Evolutionary conservation across 2,329 filamentous ascomycete species (phyloP).

Genomic region (Biscogniauxia marginata): DNA sequence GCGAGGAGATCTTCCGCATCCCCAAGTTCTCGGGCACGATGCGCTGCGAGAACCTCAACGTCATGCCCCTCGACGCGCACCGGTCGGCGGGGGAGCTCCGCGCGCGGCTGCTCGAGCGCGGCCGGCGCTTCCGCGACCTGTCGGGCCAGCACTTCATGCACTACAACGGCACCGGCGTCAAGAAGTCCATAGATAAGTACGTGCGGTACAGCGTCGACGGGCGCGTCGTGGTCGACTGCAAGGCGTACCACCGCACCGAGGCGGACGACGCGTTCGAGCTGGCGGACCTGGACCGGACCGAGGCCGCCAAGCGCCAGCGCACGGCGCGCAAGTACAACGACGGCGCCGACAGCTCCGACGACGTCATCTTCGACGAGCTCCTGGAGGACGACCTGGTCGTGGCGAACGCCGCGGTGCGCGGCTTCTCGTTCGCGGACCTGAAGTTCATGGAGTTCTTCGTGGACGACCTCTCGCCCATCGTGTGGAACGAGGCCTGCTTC

Average conservation of each 20-base stretch:
- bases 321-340: conserved; percentile 12
- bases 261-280: conserved; percentile 23
- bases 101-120: conserved; percentile 26
- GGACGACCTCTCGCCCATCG: conserved; percentile 15
- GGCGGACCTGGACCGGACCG: conserved; percentile 16
- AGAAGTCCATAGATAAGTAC: neutral
- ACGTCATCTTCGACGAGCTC: conserved; percentile 19
- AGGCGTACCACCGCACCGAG: conserved; percentile 33
- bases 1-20: conserved; percentile 23
- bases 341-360: conserved; percentile 23
- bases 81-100: conserved; percentile 21
- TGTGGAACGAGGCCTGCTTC: conserved; percentile 22
- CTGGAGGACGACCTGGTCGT: conserved; percentile 29
- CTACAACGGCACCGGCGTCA: conserved; percentile 28
- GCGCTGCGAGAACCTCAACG: conserved; percentile 29
- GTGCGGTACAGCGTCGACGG: conserved; percentile 28
- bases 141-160: conserved; percentile 34
- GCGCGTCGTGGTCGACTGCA: conserved; percentile 36
- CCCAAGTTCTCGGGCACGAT: conserved; percentile 29
- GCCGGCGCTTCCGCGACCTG: conserved; percentile 29
- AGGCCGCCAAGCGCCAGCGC: conserved; percentile 14
- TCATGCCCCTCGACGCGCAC: conserved; percentile 29
- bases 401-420: conserved; percentile 27
- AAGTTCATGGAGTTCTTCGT: conserved; percentile 33
- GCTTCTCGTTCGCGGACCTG: conserved; percentile 32